Evolutionary conservation across 2,329 filamentous ascomycete species (phyloP), one percentile per base, ranked within the genome.

Genomic region (Diaporthe destruens): DNA sequence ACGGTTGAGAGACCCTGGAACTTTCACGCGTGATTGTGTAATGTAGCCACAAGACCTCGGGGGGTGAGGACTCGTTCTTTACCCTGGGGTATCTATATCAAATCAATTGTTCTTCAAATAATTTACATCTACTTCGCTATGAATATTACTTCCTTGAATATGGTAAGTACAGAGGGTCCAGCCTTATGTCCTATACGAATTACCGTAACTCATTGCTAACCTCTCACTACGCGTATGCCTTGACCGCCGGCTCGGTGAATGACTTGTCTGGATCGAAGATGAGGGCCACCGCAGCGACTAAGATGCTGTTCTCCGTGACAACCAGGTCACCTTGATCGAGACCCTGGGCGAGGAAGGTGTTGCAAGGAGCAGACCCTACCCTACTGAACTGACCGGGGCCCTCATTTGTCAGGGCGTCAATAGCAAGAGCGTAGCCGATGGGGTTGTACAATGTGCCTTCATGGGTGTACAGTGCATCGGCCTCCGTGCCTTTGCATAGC

Each of bases 381-480:
- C 55, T 39, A 12, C 7, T 39, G n/a, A 57, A 57, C 12, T 39
- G 34, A 2, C 66, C 66, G 14, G 66, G 66, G 1, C 53, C 66
- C 1, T 56, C 51, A 34, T 88, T 78, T 12, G 75, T 80, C 72
- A 89, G 80, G 29, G 85, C 87, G 77, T 88, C 87, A 12, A 84
- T 78, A 1, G 84, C 79, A 55, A 89, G 76, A 2, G 78, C 79
- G 72, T 81, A 85, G 0, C 81, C 80, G 32, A 89, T 78, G 0
- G 85, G 83, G 73, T 88, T 86, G 75, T 84, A 56, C 54, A 56
- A 18, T 5, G 29, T 56, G 29, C 86, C 65, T 88, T 88, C 86
- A 74, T 89, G 87, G 0, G 82, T 84, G 77, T 86, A 87, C 71
- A 87, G 79, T 0, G 78, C 76, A 1, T 85, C 85, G 0, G 83